Evolutionary conservation across 164 flowering plant species (phyloP).

Genomic region (Vitis rotundifolia): DNA sequence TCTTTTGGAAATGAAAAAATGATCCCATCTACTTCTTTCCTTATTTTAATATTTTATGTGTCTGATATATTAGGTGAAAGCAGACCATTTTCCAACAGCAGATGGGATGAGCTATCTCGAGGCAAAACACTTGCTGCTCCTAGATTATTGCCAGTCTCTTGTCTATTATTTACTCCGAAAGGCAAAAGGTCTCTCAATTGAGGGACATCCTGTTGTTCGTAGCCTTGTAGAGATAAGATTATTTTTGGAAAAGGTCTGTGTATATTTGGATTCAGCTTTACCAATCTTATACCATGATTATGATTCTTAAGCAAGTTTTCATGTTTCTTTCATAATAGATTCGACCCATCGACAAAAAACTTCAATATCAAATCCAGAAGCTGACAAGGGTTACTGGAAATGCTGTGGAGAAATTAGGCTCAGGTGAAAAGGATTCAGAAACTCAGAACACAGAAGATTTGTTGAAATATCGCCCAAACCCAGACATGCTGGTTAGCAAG

Average conservation of each 20-base stretch:
- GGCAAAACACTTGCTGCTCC: conserved; percentile 77
- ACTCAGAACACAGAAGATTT: conserved; percentile 52
- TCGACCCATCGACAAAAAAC: conserved; percentile 85
- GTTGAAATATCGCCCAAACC: conserved; percentile 71
- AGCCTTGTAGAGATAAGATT: conserved; percentile 85
- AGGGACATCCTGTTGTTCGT: conserved; percentile 82
- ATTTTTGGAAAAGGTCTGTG: conserved; percentile 81
- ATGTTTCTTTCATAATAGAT: conserved; percentile 40
- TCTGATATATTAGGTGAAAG: conserved; percentile 61
- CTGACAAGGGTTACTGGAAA: conserved; percentile 42
- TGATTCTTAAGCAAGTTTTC: neutral
- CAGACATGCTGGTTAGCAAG: conserved; percentile 71
- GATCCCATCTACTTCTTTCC: no score
- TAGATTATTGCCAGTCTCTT: conserved; percentile 83
- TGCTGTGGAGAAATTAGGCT: conserved; percentile 24
- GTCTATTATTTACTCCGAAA: conserved; percentile 84
- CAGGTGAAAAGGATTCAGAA: conserved; percentile 34
- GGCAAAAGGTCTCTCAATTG: conserved; percentile 79
- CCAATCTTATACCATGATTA: neutral
- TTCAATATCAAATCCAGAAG: conserved; percentile 84
- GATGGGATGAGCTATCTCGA: conserved; percentile 95
- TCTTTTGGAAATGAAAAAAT: no score
- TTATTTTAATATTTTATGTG: neutral
- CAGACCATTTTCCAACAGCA: conserved; percentile 56
- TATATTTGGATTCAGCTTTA: neutral